Percentiles rank a stretch among this genome's conserved stretches.
Evolutionary conservation across 352 stramenopile genomes (phyloP).

Genomic region (Aphanomyces stellatus): DNA sequence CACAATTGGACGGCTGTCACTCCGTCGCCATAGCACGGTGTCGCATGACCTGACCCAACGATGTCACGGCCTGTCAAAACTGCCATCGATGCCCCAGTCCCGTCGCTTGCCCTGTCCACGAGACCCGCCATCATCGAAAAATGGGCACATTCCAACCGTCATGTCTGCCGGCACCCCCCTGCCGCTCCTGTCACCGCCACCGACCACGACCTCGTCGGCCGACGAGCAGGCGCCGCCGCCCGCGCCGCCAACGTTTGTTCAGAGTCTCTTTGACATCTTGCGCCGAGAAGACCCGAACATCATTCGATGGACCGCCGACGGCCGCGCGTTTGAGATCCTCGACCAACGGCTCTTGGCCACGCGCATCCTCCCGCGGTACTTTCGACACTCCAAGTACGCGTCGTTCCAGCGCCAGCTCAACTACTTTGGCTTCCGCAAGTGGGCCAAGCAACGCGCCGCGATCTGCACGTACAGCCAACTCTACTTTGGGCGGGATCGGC

Average conservation of each 20-base stretch:
- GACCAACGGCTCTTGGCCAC: slow-evolving; percentile 54
- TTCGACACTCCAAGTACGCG: slow-evolving; percentile 79
- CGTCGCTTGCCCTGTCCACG: no score
- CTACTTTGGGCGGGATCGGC: slow-evolving; percentile 51
- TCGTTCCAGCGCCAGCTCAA: slow-evolving; percentile 87
- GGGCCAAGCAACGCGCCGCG: slow-evolving; percentile 64
- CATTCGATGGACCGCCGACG: slow-evolving; percentile 41
- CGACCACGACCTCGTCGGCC: no score
- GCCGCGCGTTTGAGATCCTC: slow-evolving; percentile 77
- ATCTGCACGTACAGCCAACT: slow-evolving; percentile 68
- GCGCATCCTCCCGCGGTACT: slow-evolving; percentile 70
- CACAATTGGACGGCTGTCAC: no score
- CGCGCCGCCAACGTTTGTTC: slow-evolving; percentile 8
- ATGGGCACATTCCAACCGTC: no score
- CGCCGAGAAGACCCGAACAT: slow-evolving; percentile 16
- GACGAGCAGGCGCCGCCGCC: no score
- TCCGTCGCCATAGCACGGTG: no score
- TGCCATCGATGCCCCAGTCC: no score
- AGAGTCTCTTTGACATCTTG: slow-evolving; percentile 21
- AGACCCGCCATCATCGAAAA: no score
- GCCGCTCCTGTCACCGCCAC: no score
- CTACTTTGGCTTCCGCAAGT: slow-evolving; percentile 70
- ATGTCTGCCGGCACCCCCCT: no score
- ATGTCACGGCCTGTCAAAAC: no score
- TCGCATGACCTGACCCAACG: no score